Evolutionary conservation across 352 stramenopile species (phyloP), one percentile per base, ranked within the genome.

Genomic region (Phytopythium montanum): DNA sequence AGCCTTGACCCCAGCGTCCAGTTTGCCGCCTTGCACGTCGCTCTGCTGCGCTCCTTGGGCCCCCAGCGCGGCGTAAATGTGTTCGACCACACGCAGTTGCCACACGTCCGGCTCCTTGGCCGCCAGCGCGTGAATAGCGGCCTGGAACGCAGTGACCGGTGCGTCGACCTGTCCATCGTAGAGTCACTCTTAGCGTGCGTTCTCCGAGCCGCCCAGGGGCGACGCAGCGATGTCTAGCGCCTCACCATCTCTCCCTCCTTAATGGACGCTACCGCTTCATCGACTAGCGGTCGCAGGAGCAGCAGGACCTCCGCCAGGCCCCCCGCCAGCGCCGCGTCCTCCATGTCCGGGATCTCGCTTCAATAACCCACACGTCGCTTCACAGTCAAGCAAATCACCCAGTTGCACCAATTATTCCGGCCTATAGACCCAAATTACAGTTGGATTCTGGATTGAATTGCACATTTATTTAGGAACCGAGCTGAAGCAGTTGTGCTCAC

Each of bases 261-360:
- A 14, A 88, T 45, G 5, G 65, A 33, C 18, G 65, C 51, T 3
- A 88, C 50, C 25, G 66, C 62, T 10, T 55, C 52, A 31, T 87
- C 72, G 21, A 87, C 56, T 16, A 79, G 48, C 53, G 54, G 14
- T 14, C 70, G 77, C 29, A 87, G 72, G 5, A 41, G 63, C 46
- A 81, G 63, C 55, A 90, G 52, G 36, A 90, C 53, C 55, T 83
- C 76, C 38, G 80, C 76, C 33, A 88, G 29, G 49, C 49, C 12
- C 3, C 29, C 3, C 19, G 28, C 29, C n/a, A 26, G 25, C 28
- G 23, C 25, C 34, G 34, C 29, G 10, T 50, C 46, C 19, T 50
- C 46, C 25, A 41, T 54, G 10, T 23, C 38, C 31, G 14, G 25
- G 25, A 38, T 53, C 39, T 18, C 6, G 39, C 4, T 8, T n/a